Conservation (phyloP, 2,329 filamentous ascomycete genomes). For the Clonostachys rosea region DNA sequence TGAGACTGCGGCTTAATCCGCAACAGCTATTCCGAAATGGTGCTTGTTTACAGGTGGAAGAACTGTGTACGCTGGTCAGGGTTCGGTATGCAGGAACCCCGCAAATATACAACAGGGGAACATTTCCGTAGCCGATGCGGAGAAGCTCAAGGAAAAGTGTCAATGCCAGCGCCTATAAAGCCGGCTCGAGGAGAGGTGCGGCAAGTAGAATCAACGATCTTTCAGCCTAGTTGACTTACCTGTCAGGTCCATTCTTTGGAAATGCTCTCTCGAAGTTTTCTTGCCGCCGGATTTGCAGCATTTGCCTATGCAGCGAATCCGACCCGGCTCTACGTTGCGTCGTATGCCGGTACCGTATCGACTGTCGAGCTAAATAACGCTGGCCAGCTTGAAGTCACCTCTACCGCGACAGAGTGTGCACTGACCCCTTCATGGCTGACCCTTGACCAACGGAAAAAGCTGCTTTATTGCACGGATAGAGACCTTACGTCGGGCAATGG, state of each 20-base stretch:
- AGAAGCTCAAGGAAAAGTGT: not conserved
- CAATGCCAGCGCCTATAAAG: not conserved
- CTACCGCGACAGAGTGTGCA: conserved; percentile 42
- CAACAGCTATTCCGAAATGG: too few relatives aligned
- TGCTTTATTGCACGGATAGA: conserved; percentile 59
- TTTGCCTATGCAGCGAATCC: not conserved
- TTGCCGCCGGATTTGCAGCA: not conserved
- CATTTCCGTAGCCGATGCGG: not conserved
- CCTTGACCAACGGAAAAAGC: conserved; percentile 29
- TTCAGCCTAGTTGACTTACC: not conserved
- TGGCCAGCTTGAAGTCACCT: conserved; percentile 26
- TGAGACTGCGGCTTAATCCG: too few relatives aligned
- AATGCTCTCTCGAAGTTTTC: not conserved
- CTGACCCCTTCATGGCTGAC: conserved; percentile 57
- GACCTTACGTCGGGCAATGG: conserved; percentile 38
- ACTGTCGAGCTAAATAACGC: conserved; percentile 35
- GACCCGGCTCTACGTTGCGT: conserved; percentile 35
- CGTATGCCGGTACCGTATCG: conserved; percentile 41
- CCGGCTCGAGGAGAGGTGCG: not conserved
- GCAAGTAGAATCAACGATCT: not conserved
- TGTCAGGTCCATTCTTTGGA: not conserved
- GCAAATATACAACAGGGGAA: not conserved
- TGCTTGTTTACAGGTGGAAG: not conserved
- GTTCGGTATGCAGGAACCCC: not conserved
- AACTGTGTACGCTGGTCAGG: not conserved